Evolutionary conservation across 164 flowering plant genomes (phyloP).

Genomic region (Protea cynaroides): DNA sequence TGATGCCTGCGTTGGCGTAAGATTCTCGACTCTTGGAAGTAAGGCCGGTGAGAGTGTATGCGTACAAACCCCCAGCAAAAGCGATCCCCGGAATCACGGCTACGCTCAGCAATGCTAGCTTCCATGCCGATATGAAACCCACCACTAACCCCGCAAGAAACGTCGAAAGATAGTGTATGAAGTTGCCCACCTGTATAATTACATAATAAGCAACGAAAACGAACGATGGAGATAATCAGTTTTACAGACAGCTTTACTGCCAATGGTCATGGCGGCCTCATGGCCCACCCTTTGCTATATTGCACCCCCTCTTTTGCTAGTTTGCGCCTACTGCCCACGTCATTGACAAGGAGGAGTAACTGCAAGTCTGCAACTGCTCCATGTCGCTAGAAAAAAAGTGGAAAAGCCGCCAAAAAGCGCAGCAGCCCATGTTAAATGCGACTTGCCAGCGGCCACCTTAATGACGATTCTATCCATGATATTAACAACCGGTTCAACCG

Average conservation of each 20-base stretch:
- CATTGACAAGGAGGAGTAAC: too few species aligned
- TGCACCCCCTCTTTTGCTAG: too few species aligned
- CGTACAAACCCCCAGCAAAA: constrained; percentile 91
- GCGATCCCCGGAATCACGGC: constrained; percentile 98
- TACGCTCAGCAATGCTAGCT: constrained; percentile 77
- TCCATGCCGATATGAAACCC: constrained; percentile 98
- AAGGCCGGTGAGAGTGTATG: constrained; percentile 88
- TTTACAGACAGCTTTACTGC: too few species aligned
- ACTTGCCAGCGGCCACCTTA: too few species aligned
- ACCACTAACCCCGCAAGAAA: constrained; percentile 97
- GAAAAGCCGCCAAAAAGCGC: too few species aligned
- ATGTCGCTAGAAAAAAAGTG: too few species aligned
- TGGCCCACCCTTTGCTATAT: too few species aligned
- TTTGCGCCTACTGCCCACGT: too few species aligned
- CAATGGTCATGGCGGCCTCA: not conserved
- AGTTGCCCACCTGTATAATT: constrained; percentile 79
- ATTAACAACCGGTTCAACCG: too few species aligned
- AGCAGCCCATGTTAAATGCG: too few species aligned
- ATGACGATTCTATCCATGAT: too few species aligned
- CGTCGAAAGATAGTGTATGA: constrained; percentile 90
- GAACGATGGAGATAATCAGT: not conserved
- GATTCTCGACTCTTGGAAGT: constrained; percentile 93
- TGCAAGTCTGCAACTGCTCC: too few species aligned
- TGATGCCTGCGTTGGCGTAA: constrained; percentile 79
- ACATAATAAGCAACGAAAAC: not conserved